Conservation (phyloP, 129 eudicot genomes). For the Solidago caesia region DNA sequence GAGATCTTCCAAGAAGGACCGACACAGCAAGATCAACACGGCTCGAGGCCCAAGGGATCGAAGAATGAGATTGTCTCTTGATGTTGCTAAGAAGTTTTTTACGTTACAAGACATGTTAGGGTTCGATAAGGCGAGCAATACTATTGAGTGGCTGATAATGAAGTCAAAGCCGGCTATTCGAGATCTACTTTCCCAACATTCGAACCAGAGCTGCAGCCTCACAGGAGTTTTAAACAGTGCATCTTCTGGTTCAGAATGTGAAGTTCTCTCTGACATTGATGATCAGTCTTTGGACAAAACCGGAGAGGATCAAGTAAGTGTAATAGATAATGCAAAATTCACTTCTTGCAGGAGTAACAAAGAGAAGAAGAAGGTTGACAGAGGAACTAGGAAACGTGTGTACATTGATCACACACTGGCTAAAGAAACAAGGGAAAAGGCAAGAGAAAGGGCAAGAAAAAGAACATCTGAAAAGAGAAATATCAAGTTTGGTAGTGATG, state of each 20-base stretch:
- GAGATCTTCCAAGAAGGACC: constrained; percentile 53
- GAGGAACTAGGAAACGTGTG: constrained; percentile 31
- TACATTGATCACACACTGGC: constrained; percentile 33
- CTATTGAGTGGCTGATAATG: constrained; percentile 73
- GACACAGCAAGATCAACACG: constrained; percentile 91
- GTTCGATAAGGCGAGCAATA: constrained; percentile 73
- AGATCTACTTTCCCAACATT: constrained; percentile 28
- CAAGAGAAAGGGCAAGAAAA: constrained; percentile 73
- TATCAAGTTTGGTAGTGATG: constrained; percentile 14
- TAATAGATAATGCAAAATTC: neutral
- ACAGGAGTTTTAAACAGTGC: constrained; percentile 24
- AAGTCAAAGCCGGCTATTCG: constrained; percentile 52
- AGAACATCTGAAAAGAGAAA: constrained; percentile 56
- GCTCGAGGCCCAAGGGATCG: constrained; percentile 85
- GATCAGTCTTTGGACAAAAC: constrained; percentile 25
- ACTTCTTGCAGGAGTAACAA: constrained; percentile 15
- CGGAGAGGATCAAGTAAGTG: neutral
- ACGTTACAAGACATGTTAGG: constrained; percentile 71
- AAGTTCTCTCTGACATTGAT: constrained; percentile 41
- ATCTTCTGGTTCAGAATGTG: constrained; percentile 54
- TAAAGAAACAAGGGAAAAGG: constrained; percentile 60
- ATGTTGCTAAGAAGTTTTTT: constrained; percentile 69
- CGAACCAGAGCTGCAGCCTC: constrained; percentile 16
- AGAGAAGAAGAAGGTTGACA: constrained; percentile 32
- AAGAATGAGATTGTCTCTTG: constrained; percentile 85